A percentile compares a stretch with the other conserved stretches of the same genome.
Evolutionary conservation across 306 rosid species (phyloP).

Genomic region (Lagenaria siceraria): DNA sequence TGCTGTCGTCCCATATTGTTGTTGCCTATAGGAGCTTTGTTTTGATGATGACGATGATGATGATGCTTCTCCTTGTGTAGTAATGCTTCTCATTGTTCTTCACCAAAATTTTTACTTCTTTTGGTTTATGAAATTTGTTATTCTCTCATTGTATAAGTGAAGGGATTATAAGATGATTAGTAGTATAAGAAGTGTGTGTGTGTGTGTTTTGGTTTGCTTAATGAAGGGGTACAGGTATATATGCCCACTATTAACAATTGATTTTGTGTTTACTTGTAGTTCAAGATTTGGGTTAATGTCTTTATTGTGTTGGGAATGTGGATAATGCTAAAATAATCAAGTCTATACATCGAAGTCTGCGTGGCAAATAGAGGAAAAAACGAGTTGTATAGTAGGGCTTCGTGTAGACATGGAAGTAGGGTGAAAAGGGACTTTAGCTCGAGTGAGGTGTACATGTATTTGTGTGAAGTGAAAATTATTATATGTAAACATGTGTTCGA

Average conservation of each 20-base stretch:
- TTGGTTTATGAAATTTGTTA: background rate
- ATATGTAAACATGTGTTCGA: no score
- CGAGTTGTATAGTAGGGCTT: no score
- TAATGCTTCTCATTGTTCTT: background rate
- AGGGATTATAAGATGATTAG: no score
- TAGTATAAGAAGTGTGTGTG: background rate
- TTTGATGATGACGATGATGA: background rate
- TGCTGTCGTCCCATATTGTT: background rate
- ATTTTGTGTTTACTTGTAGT: background rate
- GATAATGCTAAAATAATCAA: background rate
- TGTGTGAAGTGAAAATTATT: no score
- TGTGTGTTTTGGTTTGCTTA: background rate
- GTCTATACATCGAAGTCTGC: background rate
- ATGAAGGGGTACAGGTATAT: background rate
- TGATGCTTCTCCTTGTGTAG: background rate
- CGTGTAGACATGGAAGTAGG: no score
- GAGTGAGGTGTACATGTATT: no score
- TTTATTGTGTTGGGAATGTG: background rate
- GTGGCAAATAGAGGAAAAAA: no score
- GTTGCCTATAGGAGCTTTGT: background rate
- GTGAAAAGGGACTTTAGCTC: no score
- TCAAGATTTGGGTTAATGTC: background rate
- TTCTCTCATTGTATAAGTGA: background rate
- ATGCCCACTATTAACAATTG: background rate
- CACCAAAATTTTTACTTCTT: background rate